Conservation (phyloP, 2,329 filamentous ascomycete genomes). For the Sclerotinia borealis region DNA sequence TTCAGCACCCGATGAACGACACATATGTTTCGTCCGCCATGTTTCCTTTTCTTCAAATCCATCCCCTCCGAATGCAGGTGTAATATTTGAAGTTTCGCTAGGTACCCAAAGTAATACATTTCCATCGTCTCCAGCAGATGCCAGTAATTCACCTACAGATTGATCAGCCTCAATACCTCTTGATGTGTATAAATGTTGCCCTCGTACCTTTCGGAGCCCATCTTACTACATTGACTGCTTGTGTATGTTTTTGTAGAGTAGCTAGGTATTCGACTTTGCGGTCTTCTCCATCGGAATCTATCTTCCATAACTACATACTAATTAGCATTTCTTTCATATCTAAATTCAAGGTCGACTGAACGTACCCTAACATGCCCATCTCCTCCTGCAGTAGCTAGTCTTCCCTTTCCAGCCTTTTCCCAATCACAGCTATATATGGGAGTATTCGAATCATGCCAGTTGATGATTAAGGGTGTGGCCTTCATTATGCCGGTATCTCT, state of each 20-base stretch:
- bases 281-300: constrained; percentile 79
- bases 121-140: constrained; percentile 93
- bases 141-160: constrained; percentile 74
- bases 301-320: constrained; percentile 70
- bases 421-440: constrained; percentile 98
- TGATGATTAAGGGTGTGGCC: constrained; percentile 90
- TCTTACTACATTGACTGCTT: constrained; percentile 95
- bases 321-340: background rate
- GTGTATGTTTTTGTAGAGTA: constrained; percentile 87
- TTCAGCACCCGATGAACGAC: constrained; percentile 85
- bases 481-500: constrained; percentile 60
- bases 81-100: constrained; percentile 59
- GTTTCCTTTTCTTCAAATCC: constrained; percentile 88
- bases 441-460: constrained; percentile 97
- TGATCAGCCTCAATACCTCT: constrained; percentile 3
- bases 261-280: constrained; percentile 87
- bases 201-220: constrained; percentile 83
- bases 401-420: constrained; percentile 83
- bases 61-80: constrained; percentile 72
- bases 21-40: constrained; percentile 98
- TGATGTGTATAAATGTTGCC: background rate
- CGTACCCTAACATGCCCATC: constrained; percentile 90
- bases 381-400: constrained; percentile 87
- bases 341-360: background rate
- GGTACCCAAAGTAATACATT: constrained; percentile 97